A percentile compares a stretch with the other conserved stretches of the same genome.
Evolutionary conservation across 805 yeast species (phyloP).

Genomic region (Sugiyamaella qingdaonensis): DNA sequence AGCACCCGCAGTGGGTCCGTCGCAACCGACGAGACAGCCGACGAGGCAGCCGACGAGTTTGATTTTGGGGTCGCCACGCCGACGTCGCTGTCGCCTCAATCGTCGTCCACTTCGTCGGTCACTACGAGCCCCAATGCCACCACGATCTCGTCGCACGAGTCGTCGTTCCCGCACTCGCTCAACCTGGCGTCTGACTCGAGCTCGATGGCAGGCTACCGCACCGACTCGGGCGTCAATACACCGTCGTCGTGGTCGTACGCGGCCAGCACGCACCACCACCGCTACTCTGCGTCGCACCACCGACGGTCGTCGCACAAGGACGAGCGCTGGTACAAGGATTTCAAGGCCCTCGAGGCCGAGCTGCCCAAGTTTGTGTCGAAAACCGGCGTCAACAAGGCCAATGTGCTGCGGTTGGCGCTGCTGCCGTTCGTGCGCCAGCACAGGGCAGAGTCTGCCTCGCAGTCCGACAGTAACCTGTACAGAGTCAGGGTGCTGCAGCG

Average conservation of each 20-base stretch:
- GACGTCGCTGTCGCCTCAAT: background rate
- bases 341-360: conserved; percentile 28
- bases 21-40: too few species aligned
- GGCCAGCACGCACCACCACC: conserved; percentile 1
- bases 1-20: too few species aligned
- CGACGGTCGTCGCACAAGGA: background rate
- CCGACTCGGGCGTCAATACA: background rate
- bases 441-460: conserved; percentile 23
- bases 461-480: conserved; percentile 14
- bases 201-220: conserved; percentile 9
- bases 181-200: conserved; percentile 10
- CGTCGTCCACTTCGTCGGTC: conserved; percentile 9
- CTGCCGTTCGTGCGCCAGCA: conserved; percentile 36
- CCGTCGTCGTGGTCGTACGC: conserved; percentile 3
- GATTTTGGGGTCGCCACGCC: background rate
- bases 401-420: conserved; percentile 40
- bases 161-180: conserved; percentile 8
- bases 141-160: conserved; percentile 16
- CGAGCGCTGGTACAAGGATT: conserved; percentile 19
- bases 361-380: conserved; percentile 28
- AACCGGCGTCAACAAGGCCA: conserved; percentile 33
- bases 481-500: conserved; percentile 29
- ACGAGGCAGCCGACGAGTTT: background rate
- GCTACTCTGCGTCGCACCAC: conserved; percentile 1
- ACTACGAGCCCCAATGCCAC: conserved; percentile 18